Evolutionary conservation across 2,329 filamentous ascomycete genomes (phyloP).

Genomic region (Arthroderma uncinatum): DNA sequence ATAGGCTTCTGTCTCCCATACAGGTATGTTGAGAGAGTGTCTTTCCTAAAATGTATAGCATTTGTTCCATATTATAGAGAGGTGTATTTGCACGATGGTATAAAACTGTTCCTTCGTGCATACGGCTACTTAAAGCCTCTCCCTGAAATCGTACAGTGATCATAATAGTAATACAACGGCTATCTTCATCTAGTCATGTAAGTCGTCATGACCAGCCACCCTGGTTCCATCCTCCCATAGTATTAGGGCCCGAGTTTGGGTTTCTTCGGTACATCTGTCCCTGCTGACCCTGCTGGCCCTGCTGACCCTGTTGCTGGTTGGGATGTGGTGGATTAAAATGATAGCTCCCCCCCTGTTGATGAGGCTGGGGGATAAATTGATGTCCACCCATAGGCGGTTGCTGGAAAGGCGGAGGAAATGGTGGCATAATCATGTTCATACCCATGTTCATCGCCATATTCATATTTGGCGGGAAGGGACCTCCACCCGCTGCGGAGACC

Average conservation of each 20-base stretch:
- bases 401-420: conserved; percentile 8
- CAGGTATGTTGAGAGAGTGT: neutral
- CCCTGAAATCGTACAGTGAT: neutral
- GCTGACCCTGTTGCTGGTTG: conserved; percentile 18
- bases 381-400: conserved; percentile 3
- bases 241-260: neutral
- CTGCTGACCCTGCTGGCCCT: conserved; percentile 3
- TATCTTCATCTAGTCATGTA: neutral
- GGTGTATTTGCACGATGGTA: neutral
- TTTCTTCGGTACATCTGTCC: neutral
- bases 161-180: neutral
- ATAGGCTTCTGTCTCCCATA: neutral
- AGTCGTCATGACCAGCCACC: conserved; percentile 13
- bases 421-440: conserved; percentile 14
- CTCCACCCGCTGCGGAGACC: conserved; percentile 13
- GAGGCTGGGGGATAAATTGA: conserved; percentile 8
- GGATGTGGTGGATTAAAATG: conserved; percentile 10
- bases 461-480: conserved; percentile 11
- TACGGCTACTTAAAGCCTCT: neutral
- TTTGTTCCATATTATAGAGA: neutral
- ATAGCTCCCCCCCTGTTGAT: neutral
- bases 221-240: conserved; percentile 11
- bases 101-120: neutral
- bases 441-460: conserved; percentile 8
- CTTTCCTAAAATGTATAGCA: neutral